Conservation (phyloP, 306 rosid genomes). For the Cucurbita moschata region DNA sequence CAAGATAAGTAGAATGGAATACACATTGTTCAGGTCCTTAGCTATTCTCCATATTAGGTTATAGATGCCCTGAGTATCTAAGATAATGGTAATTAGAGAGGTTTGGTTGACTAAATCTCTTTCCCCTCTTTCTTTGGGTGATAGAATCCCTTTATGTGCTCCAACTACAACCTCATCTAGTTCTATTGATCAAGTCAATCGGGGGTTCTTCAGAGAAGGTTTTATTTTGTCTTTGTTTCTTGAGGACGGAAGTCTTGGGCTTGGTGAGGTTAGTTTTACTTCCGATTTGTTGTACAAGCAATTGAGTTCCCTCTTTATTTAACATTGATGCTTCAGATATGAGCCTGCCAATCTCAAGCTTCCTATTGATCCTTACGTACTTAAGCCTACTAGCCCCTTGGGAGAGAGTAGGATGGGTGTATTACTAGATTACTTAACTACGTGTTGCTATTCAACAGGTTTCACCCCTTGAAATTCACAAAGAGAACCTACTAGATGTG, state of each 20-base stretch:
- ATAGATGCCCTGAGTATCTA: background rate
- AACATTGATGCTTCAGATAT: background rate
- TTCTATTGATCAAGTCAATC: constrained; percentile 16
- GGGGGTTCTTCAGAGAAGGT: constrained; percentile 58
- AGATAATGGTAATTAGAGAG: background rate
- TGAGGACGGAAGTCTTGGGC: constrained; percentile 75
- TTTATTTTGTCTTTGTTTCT: constrained; percentile 63
- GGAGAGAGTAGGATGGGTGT: background rate
- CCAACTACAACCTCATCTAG: constrained; percentile 60
- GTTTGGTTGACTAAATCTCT: background rate
- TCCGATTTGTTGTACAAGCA: background rate
- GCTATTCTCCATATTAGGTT: background rate
- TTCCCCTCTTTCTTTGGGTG: constrained; percentile 8
- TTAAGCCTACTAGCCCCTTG: background rate
- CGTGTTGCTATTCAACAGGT: constrained; percentile 38
- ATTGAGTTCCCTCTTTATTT: background rate
- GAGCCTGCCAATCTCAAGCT: background rate
- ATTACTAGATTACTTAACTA: background rate
- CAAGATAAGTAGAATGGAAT: constrained; percentile 44
- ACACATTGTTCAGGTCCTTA: constrained; percentile 52
- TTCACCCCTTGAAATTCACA: constrained; percentile 63
- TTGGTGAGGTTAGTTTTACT: constrained; percentile 71
- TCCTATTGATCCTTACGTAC: background rate
- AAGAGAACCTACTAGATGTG: constrained; percentile 56
- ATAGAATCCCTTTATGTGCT: constrained; percentile 58